phyloP scores from a whole-genome alignment of 805 yeast genomes.

The Candida vaughaniae region DNA sequence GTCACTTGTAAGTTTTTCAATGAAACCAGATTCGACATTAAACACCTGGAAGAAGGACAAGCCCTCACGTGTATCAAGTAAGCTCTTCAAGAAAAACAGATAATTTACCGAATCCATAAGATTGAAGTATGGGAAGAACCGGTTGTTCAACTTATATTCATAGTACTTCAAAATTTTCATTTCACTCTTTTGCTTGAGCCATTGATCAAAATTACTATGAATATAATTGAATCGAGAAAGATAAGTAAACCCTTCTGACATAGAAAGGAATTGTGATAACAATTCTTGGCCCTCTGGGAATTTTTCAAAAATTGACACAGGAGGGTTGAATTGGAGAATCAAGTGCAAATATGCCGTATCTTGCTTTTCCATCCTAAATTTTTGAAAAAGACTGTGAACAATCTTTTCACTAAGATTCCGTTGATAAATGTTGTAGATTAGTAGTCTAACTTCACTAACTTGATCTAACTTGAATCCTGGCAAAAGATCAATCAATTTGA shows the following conservation, averaged over 20 bases:
- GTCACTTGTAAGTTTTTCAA: slow-evolving; percentile 7
- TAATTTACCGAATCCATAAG: slow-evolving; percentile 4
- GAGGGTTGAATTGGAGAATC: slow-evolving; percentile 49
- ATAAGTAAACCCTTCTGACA: slow-evolving; percentile 68
- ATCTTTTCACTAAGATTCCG: slow-evolving; percentile 6
- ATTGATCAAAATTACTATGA: slow-evolving; percentile 61
- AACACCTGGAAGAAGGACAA: slow-evolving; percentile 46
- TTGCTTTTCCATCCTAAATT: slow-evolving; percentile 12
- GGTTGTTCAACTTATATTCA: slow-evolving; percentile 36
- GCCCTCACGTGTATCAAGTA: slow-evolving; percentile 82
- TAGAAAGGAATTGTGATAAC: slow-evolving; percentile 61
- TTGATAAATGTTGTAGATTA: slow-evolving; percentile 10
- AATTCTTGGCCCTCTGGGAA: slow-evolving; percentile 40
- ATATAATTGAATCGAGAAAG: slow-evolving; percentile 59
- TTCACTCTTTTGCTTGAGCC: slow-evolving; percentile 52
- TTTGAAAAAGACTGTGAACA: slow-evolving; percentile 1
- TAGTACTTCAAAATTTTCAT: slow-evolving; percentile 47
- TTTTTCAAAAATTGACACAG: slow-evolving; percentile 37
- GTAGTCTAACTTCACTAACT: slow-evolving; percentile 4
- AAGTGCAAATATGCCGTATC: slow-evolving; percentile 48
- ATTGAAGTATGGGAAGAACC: slow-evolving; percentile 25
- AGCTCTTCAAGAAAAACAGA: slow-evolving; percentile 62
- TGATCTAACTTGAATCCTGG: slow-evolving; percentile 6
- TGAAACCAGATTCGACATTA: slow-evolving; percentile 8
- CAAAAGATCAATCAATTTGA: slow-evolving; percentile 14